Evolutionary conservation across 1,284 basidiomycete genomes (phyloP), one percentile per base, ranked within the genome.

Genomic region (Sphagnurus paluster): DNA sequence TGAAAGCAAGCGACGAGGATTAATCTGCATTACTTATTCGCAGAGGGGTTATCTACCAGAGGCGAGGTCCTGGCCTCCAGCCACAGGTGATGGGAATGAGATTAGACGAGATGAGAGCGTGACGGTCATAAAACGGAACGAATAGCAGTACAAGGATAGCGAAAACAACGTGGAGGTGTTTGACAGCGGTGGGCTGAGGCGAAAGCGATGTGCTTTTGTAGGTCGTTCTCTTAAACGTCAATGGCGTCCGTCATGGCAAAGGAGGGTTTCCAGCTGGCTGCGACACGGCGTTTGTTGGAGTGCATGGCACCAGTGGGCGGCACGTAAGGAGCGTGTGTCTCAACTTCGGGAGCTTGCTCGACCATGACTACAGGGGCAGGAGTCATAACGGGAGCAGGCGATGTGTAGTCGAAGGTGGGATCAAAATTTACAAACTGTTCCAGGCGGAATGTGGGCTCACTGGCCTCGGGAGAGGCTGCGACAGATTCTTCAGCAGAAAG

Each of bases 301-400:
- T 74, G 59, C 3, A 63, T 57, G 13, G 81, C 80, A 37, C 79
- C 81, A 9, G 77, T 47, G 4, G 82, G 80, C 4, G 82, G 81
- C 0, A 69, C 59, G 51, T 82, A 84, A 2, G 65, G 40, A 7
- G 50, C 44, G 13, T 52, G 45, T 5, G 44, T 25, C 14, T 28
- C 36, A 4, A 33, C 43, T 28, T 48, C 46, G 25, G 42, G 29
- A 9, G 24, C 14, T 20, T 45, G 42, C 25, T 53, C 45, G 4
- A n/a, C n/a, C n/a, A n/a, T n/a, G n/a, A n/a, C n/a, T n/a, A n/a
- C n/a, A n/a, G n/a, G n/a, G n/a, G n/a, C n/a, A n/a, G n/a, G n/a
- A n/a, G n/a, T n/a, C n/a, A 41, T 24, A 34, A 45, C 37, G 13
- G 44, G 43, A 29, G 30, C 19, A 10, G 41, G 39, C 13, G 36